Conservation (phyloP, 2,329 filamentous ascomycete species). For the Fusarium continuum region DNA sequence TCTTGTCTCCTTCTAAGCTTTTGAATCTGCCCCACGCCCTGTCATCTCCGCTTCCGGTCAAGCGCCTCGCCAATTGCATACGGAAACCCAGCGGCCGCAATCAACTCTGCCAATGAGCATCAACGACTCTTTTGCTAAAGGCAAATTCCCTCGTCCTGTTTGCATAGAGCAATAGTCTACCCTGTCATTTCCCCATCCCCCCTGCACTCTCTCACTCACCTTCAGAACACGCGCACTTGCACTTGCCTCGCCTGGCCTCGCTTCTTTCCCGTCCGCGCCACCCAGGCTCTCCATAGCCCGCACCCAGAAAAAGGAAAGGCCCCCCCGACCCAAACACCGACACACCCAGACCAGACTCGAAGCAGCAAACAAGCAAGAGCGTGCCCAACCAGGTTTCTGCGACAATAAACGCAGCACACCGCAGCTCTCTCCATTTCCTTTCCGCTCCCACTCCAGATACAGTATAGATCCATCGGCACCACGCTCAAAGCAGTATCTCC, state of each 20-base stretch:
- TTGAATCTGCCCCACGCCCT: conserved; percentile 32
- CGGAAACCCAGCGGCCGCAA: conserved; percentile 31
- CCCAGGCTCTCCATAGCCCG: conserved; percentile 41
- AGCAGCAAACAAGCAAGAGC: conserved; percentile 48
- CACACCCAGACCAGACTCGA: conserved; percentile 49
- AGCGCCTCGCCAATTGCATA: conserved; percentile 47
- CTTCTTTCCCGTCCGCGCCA: conserved; percentile 52
- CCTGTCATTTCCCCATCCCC: conserved; percentile 6
- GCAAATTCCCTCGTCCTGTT: conserved; percentile 27
- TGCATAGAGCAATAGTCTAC: conserved; percentile 19
- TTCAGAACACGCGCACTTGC: conserved; percentile 26
- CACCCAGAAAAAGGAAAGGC: conserved; percentile 41
- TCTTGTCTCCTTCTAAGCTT: conserved; percentile 27
- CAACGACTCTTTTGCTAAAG: conserved; percentile 34
- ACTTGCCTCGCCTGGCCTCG: conserved; percentile 48
- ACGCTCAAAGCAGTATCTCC: conserved; percentile 73
- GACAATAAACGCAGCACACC: conserved; percentile 58
- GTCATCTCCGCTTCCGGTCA: conserved; percentile 35
- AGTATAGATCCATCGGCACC: conserved; percentile 73
- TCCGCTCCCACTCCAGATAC: conserved; percentile 67
- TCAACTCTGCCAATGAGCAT: conserved; percentile 33
- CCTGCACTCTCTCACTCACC: conserved; percentile 32
- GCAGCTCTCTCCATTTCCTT: conserved; percentile 54
- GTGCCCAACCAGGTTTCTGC: conserved; percentile 65
- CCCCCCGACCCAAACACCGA: conserved; percentile 38